Base-by-base conservation (phyloP, 495 filamentous ascomycete genomes). In the Beverwykella pulmonaria region DNA sequence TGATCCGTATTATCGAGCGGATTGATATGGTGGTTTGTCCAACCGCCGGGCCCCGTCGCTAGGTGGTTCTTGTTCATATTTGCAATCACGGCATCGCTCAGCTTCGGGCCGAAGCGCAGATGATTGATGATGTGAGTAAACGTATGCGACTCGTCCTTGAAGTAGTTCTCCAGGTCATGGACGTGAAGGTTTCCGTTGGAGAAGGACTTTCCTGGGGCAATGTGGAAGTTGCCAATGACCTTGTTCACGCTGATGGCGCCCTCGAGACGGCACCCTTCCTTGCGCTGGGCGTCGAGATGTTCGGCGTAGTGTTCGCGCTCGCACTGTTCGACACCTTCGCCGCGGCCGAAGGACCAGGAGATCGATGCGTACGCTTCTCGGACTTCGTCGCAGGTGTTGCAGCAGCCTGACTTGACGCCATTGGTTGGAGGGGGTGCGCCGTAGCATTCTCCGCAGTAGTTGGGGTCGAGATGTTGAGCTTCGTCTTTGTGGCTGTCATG, bases 141-240 rank as follows among this genome's bases (percentile, higher is more conserved):
- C 0, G 90, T 92, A 78, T 99, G 95, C 7, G 82, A 79, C 25
- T 77, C 80, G 10, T 85, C 81, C 2, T 92, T 86, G 77, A 90
- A 87, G 80, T 94, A 99, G 77, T 94, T 93, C 70, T 96, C 91
- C 49, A 98, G 82, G 73, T 99, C 94, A 79, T 99, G 94, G 30
- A 96, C 91, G 77, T 99, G 94, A 87, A 97, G 88, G 78, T 96
- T 94, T 56, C 90, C 90, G 73, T 89, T 94, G 70, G 87, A 92
- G 83, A 97, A 98, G 74, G 87, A 92, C 77, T 92, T 88, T 73
- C 94, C 94, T 1, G 94, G 95, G 1, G 94, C 95, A 71, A 99
- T 90, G 79, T 99, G 94, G 85, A 99, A 99, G 79, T 99, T 99
- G 47, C 94, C 94, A 58, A 98, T 83, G 1, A 99, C 94, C 75